Evolutionary conservation across 306 rosid genomes (phyloP).

Genomic region (Dryas alaskensis): DNA sequence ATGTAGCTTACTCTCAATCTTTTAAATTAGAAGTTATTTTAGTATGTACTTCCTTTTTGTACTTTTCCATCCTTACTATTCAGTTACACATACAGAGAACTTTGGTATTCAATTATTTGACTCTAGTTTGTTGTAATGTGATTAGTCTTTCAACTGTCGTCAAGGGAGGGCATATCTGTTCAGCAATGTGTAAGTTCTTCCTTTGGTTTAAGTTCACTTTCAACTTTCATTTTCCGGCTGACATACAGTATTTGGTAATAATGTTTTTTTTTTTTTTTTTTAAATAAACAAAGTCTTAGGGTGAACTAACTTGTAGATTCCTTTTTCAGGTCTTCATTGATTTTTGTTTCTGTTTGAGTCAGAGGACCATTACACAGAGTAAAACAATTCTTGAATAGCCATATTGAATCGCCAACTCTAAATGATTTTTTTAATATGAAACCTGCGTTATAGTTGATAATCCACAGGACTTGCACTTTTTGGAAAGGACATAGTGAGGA

Average conservation of each 20-base stretch:
- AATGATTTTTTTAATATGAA: not conserved
- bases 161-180: slow-evolving; percentile 79
- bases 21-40: not conserved
- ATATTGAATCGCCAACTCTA: too few species aligned
- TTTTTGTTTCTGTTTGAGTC: not conserved
- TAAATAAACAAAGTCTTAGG: not conserved
- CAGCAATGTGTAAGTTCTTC: slow-evolving; percentile 75
- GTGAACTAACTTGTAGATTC: not conserved
- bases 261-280: not conserved
- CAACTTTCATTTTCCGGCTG: not conserved
- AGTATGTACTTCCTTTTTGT: not conserved
- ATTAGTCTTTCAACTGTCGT: slow-evolving; percentile 72
- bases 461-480: not conserved
- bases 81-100: not conserved
- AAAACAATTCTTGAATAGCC: not conserved
- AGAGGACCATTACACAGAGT: not conserved
- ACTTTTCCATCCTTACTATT: not conserved
- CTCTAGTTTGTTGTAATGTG: slow-evolving; percentile 35
- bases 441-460: not conserved
- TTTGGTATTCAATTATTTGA: slow-evolving; percentile 22
- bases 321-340: not conserved
- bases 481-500: not conserved
- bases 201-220: not conserved
- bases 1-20: not conserved
- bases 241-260: not conserved